phyloP scores from a whole-genome alignment of 441 rosid species.

The Brassica hybrid region DNA sequence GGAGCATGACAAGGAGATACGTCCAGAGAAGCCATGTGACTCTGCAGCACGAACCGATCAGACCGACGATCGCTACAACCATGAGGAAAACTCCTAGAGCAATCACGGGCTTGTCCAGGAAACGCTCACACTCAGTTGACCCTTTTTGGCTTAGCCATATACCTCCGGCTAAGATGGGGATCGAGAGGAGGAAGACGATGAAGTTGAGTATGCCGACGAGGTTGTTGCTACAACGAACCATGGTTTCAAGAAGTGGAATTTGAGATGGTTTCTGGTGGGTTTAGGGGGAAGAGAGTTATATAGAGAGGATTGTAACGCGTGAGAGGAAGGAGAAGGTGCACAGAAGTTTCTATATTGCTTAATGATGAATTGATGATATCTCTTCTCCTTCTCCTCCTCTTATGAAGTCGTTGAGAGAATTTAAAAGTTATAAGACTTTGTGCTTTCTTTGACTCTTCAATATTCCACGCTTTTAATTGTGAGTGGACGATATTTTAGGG shows the following conservation, averaged over 20 bases:
- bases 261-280: background rate
- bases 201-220: conserved; percentile 75
- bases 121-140: conserved; percentile 71
- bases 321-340: conserved; percentile 20
- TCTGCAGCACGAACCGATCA: conserved; percentile 83
- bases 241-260: conserved; percentile 23
- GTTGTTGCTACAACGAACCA: conserved; percentile 75
- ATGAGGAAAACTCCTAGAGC: conserved; percentile 74
- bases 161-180: conserved; percentile 78
- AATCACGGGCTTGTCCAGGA: conserved; percentile 73
- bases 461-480: background rate
- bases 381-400: background rate
- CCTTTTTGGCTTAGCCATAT: conserved; percentile 75
- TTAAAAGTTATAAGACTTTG: conserved; percentile 11
- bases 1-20: conserved; percentile 75
- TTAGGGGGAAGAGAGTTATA: background rate
- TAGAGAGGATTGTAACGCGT: conserved; percentile 39
- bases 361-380: background rate
- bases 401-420: conserved; percentile 21
- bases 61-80: conserved; percentile 76
- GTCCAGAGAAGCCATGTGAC: conserved; percentile 83
- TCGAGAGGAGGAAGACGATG: conserved; percentile 69
- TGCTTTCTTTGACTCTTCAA: background rate
- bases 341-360: conserved; percentile 33
- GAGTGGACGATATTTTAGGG: background rate